Evolutionary conservation across 2,329 filamentous ascomycete species (phyloP).

Genomic region (Penicillium sp.): DNA sequence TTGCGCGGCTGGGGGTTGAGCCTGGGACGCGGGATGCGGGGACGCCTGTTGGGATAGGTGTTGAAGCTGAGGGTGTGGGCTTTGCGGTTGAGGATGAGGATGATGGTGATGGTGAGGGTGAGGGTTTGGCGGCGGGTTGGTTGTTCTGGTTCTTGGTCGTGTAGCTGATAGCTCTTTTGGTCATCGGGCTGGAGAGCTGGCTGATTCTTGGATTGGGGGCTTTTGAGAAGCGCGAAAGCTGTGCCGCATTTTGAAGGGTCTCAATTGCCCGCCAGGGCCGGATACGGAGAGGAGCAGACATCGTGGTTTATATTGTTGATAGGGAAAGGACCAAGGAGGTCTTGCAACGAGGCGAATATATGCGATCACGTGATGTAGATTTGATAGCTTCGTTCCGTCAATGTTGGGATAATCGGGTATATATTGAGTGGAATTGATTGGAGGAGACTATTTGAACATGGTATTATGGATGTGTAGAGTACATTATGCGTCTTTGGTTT

Average conservation of each 20-base stretch:
- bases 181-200: slow-evolving; percentile 11
- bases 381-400: background rate
- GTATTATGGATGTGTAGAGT: background rate
- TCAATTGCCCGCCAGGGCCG: slow-evolving; percentile 25
- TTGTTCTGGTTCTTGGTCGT: slow-evolving; percentile 17
- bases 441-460: background rate
- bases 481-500: slow-evolving; percentile 64
- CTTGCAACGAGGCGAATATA: background rate
- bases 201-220: background rate
- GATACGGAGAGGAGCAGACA: slow-evolving; percentile 25
- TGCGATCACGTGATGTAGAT: slow-evolving; percentile 25
- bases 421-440: background rate
- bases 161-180: slow-evolving; percentile 20
- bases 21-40: slow-evolving; percentile 21
- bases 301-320: slow-evolving; percentile 15
- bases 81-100: background rate
- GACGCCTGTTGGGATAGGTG: slow-evolving; percentile 8
- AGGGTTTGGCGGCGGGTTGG: slow-evolving; percentile 9
- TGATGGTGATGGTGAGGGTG: slow-evolving; percentile 11
- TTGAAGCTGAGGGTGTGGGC: slow-evolving; percentile 12
- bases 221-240: slow-evolving; percentile 14
- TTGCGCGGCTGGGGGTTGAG: slow-evolving; percentile 30
- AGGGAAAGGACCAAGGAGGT: slow-evolving; percentile 13
- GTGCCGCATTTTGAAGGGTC: slow-evolving; percentile 15
- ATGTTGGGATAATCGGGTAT: background rate